Conservation (phyloP, 768 basidiomycete species). For the Termitomyces titanicus region DNA sequence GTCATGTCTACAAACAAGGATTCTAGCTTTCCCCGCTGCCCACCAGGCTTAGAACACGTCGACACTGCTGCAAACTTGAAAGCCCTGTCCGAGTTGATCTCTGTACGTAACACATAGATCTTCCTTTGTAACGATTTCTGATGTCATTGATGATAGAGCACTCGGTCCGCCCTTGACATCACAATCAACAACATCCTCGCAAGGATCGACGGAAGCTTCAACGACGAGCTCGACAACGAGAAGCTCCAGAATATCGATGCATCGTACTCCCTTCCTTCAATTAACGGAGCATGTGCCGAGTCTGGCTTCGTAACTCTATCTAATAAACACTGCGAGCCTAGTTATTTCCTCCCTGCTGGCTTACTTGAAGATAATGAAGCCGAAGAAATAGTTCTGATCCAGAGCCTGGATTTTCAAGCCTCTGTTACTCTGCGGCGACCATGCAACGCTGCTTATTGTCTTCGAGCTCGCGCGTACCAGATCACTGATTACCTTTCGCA, state of each 20-base stretch:
- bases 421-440: background rate
- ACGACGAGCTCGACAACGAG: background rate
- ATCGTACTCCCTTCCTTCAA: background rate
- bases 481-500: background rate
- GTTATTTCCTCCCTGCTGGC: slow-evolving; percentile 5
- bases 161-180: background rate
- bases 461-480: slow-evolving; percentile 1
- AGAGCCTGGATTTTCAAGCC: background rate
- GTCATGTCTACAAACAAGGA: background rate
- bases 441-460: slow-evolving; percentile 4
- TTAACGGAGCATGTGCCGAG: background rate
- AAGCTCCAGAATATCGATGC: background rate
- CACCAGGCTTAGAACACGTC: background rate
- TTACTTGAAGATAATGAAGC: slow-evolving; percentile 2
- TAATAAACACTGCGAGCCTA: too few relatives aligned
- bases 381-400: background rate
- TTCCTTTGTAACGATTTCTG: background rate
- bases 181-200: background rate
- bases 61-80: background rate
- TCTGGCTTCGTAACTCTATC: background rate
- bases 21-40: background rate
- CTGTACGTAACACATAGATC: background rate
- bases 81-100: background rate
- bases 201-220: background rate
- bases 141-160: background rate